These are phyloP conservation scores for Medicago lupulina DNA, from an alignment of 306 rosid genomes.

Conservation along the genomic window DNA sequence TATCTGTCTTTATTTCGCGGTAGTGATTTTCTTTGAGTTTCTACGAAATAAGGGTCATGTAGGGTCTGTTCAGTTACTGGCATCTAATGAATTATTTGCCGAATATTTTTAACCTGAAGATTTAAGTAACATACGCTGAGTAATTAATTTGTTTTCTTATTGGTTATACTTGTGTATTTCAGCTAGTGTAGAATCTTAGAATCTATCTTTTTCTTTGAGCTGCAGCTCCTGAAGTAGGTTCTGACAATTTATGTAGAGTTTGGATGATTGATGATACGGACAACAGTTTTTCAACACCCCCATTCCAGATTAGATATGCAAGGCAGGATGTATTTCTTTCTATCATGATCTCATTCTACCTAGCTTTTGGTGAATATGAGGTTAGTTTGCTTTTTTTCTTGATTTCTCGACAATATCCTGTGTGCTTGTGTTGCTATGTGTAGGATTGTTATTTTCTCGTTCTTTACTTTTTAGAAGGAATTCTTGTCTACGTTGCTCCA, in stretches of 20 bases:
- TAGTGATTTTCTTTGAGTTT: background rate
- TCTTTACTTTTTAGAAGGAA: no score
- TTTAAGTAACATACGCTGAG: constrained; percentile 3
- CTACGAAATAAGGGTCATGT: background rate
- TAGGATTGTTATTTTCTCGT: no score
- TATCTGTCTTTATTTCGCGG: background rate
- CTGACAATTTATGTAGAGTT: constrained; percentile 80
- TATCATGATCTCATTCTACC: constrained; percentile 84
- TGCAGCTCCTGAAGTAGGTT: constrained; percentile 86
- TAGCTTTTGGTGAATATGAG: constrained; percentile 68
- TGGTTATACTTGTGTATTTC: constrained; percentile 28
- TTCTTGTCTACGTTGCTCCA: no score
- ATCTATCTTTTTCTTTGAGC: constrained; percentile 51
- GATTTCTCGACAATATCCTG: constrained; percentile 25
- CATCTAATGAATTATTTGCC: no score
- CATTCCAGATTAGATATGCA: constrained; percentile 80
- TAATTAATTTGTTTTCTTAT: constrained; percentile 32
- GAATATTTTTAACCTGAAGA: no score
- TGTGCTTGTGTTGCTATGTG: no score
- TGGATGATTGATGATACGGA: constrained; percentile 91
- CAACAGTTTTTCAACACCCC: constrained; percentile 91
- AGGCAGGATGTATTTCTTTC: constrained; percentile 91
- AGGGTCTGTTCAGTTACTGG: no score
- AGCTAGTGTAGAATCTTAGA: constrained; percentile 42
- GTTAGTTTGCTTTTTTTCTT: constrained; percentile 48